phyloP scores from a whole-genome alignment of 2,329 filamentous ascomycete species.

The Botrytis medusae region DNA sequence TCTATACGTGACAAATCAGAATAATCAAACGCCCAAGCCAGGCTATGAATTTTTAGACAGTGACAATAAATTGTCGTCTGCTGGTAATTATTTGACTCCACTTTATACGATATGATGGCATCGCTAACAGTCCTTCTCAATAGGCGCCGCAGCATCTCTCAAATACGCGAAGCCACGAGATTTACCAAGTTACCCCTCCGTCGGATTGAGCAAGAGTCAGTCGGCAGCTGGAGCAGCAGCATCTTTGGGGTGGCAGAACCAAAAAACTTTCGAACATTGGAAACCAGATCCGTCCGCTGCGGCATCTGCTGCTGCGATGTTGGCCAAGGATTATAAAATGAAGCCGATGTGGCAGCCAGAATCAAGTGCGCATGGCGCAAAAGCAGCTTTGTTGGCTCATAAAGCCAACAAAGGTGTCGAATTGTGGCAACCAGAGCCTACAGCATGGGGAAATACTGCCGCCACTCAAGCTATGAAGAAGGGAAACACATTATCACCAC shows the following conservation, averaged over 20 bases:
- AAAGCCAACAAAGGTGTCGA: conserved; percentile 52
- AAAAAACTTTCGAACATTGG: conserved; percentile 65
- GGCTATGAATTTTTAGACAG: conserved; percentile 44
- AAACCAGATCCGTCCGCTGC: conserved; percentile 61
- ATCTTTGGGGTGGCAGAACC: conserved; percentile 69
- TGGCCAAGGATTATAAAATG: conserved; percentile 59
- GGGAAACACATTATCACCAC: conserved; percentile 43
- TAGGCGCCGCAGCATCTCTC: conserved; percentile 60
- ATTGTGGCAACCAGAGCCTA: conserved; percentile 50
- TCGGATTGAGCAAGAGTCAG: conserved; percentile 55
- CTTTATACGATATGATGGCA: background rate
- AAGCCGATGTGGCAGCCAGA: conserved; percentile 60
- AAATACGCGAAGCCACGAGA: conserved; percentile 72
- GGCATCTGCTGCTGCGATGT: conserved; percentile 58
- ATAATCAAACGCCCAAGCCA: conserved; percentile 18
- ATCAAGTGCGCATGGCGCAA: conserved; percentile 64
- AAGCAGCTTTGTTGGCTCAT: conserved; percentile 70
- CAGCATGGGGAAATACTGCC: conserved; percentile 60
- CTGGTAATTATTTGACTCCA: conserved; percentile 46
- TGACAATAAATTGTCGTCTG: conserved; percentile 57
- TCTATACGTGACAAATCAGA: conserved; percentile 52
- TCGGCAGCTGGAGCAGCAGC: conserved; percentile 73
- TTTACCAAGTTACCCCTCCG: conserved; percentile 71
- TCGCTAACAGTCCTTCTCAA: conserved; percentile 20
- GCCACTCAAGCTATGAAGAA: conserved; percentile 64